Evolutionary conservation across 2,329 filamentous ascomycete species (phyloP).

Genomic region (Xenoacremonium recifei): DNA sequence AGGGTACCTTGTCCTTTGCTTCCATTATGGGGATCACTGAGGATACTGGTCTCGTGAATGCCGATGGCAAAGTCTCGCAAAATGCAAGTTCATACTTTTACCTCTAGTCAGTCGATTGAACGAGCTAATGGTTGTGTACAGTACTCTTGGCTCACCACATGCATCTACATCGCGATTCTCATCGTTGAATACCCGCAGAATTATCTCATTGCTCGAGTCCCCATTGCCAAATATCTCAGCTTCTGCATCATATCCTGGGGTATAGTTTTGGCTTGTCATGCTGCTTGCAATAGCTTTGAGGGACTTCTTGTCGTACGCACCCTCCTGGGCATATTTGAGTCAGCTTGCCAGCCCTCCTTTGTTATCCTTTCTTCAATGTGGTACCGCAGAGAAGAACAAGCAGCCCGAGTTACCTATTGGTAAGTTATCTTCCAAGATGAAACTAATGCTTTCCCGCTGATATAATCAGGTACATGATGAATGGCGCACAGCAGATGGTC

Average conservation of each 20-base stretch:
- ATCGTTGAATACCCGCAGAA: conserved; percentile 73
- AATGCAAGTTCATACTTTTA: conserved; percentile 8
- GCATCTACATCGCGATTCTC: conserved; percentile 71
- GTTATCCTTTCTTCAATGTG: conserved; percentile 67
- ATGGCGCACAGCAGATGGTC: conserved; percentile 68
- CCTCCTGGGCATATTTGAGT: conserved; percentile 69
- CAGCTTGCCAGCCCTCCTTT: conserved; percentile 67
- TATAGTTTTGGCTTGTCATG: conserved; percentile 56
- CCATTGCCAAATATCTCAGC: conserved; percentile 65
- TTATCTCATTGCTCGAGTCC: conserved; percentile 56
- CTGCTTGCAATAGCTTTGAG: conserved; percentile 59
- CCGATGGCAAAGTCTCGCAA: conserved; percentile 25
- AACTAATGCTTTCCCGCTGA: background rate
- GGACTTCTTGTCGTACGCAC: conserved; percentile 60
- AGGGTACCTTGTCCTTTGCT: conserved; percentile 64
- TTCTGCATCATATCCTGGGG: conserved; percentile 67
- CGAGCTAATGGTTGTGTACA: conserved; percentile 28
- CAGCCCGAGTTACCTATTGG: conserved; percentile 67
- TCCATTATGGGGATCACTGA: conserved; percentile 60
- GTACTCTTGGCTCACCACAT: conserved; percentile 71
- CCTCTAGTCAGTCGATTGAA: background rate
- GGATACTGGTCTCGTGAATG: conserved; percentile 46
- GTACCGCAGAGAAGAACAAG: conserved; percentile 70
- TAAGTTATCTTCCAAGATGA: conserved; percentile 26
- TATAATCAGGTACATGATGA: conserved; percentile 62